Evolutionary conservation across 148 eudicot species (phyloP).

Genomic region (Rhododendron vialii): DNA sequence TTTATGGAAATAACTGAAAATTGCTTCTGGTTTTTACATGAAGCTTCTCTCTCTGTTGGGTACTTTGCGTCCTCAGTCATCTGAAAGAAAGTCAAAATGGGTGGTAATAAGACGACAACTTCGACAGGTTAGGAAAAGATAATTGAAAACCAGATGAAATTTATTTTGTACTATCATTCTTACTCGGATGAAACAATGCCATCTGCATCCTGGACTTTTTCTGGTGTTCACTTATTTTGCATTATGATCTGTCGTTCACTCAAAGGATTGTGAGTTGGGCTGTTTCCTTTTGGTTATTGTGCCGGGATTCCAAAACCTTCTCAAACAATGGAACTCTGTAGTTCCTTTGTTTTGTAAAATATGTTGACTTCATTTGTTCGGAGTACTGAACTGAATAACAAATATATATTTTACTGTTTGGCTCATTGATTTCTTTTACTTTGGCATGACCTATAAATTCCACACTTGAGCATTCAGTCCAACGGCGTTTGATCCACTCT

Average conservation of each 20-base stretch:
- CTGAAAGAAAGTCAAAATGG: slow-evolving; percentile 89
- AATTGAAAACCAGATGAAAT: neutral
- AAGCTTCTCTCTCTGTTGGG: slow-evolving; percentile 87
- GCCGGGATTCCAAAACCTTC: neutral
- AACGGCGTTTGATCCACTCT: neutral
- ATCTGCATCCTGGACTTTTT: neutral
- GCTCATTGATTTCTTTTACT: neutral
- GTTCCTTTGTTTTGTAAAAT: neutral
- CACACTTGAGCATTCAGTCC: neutral
- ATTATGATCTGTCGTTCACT: neutral
- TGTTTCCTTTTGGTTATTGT: neutral
- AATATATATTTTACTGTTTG: neutral
- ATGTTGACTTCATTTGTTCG: neutral
- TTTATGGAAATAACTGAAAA: slow-evolving; percentile 13
- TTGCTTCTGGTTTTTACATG: slow-evolving; percentile 11
- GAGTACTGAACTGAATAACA: neutral
- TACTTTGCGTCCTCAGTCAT: slow-evolving; percentile 79
- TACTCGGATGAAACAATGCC: neutral
- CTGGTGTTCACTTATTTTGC: neutral
- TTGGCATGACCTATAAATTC: neutral
- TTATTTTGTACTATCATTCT: neutral
- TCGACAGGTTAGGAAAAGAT: slow-evolving; percentile 56
- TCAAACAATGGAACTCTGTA: neutral
- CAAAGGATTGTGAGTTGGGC: neutral
- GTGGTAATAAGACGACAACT: slow-evolving; percentile 89